Evolutionary conservation across 2,329 filamentous ascomycete genomes (phyloP), one percentile per base, ranked within the genome.

Genomic region (Helotiales sp.): DNA sequence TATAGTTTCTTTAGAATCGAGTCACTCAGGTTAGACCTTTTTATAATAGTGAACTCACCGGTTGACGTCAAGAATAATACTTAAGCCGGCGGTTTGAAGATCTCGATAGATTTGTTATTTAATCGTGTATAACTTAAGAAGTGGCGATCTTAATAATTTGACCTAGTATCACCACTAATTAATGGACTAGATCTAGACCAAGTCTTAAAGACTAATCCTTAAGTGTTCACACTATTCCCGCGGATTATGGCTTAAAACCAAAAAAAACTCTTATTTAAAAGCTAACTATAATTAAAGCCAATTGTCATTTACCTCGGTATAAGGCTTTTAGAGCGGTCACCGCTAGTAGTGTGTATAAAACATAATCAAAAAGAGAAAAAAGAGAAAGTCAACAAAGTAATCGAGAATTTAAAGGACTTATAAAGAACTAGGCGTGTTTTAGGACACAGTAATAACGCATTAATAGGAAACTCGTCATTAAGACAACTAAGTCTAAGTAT

Each of bases 61-160:
- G 58, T 66, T 28, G 50, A 66, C 7, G 60, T 70, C 24, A 68
- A 66, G 68, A 63, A 66, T 60, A 34, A 55, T 20, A 40, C 68
- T 49, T 60, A 70, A 26, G 60, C 47, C 7, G 66, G 63, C 24
- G 47, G 37, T 13, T 61, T 66, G 37, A 54, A 13, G 15, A 3
- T 13, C 34, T 11, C 34, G 10, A 40, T 40, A 40, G 34, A 7
- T 40, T 11, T 40, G 10, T 3, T 8, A 3, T 13, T 40, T 13
- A 13, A 40, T 13, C 34, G 6, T 40, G 34, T 13, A 7, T 13
- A 40, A 3, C 34, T 7, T 40, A 13, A 40, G 34, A 13, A 40
- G 34, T 40, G 34, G 34, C 34, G 34, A 40, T 40, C 34, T 7
- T 11, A 40, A 13, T 13, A 13, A 7, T 40, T 40, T 13, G 34